Conservation (phyloP, 768 basidiomycete species). For the Tulasnella sp. region DNA sequence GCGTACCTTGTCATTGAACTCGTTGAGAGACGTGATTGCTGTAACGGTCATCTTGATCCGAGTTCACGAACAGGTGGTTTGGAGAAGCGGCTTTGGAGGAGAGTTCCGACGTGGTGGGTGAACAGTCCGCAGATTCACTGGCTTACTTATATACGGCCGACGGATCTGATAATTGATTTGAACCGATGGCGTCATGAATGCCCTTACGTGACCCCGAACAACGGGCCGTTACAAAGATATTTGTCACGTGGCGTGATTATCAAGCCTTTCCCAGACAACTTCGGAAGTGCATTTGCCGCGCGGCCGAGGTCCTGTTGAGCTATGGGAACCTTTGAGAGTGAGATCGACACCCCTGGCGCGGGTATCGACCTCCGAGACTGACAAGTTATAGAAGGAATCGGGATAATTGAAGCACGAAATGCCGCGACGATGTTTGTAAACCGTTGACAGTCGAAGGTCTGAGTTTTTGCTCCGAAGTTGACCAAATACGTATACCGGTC, state of each 20-base stretch:
- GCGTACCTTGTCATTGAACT: not conserved
- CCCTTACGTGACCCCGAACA: no score
- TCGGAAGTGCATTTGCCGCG: not conserved
- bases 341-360: not conserved
- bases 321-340: not conserved
- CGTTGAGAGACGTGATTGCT: not conserved
- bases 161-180: not conserved
- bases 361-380: no score
- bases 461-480: no score
- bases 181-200: not conserved
- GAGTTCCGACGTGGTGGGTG: no score
- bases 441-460: no score
- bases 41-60: not conserved
- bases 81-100: no score
- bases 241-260: not conserved
- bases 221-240: not conserved
- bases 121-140: no score
- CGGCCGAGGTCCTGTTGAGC: not conserved
- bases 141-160: not conserved
- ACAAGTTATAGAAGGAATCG: no score
- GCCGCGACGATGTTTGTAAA: no score
- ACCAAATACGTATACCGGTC: no score
- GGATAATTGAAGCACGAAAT: no score
- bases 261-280: not conserved
- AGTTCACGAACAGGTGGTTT: no score